Percentiles rank a stretch among this genome's conserved stretches.
These are phyloP conservation scores for Seiridium unicorne DNA, from an alignment of 2,329 filamentous ascomycete genomes.

Conservation along the genomic window DNA sequence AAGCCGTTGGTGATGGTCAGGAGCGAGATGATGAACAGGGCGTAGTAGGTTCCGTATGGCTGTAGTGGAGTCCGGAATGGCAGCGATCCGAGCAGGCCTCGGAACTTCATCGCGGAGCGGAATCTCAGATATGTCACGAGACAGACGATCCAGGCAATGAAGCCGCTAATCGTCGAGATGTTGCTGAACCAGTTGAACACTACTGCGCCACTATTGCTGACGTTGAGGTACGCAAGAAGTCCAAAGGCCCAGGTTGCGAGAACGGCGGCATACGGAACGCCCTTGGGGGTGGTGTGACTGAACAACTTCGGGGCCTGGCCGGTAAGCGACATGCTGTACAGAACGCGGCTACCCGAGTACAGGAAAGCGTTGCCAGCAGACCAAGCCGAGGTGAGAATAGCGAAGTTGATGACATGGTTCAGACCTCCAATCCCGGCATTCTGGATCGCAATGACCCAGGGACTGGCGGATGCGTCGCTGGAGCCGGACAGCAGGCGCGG, in stretches of 20 bases:
- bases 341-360: conserved; percentile 67
- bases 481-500: conserved; percentile 53
- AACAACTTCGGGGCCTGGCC: conserved; percentile 65
- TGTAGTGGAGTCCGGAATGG: conserved; percentile 53
- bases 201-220: conserved; percentile 57
- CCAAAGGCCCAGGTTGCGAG: conserved; percentile 58
- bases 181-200: conserved; percentile 74
- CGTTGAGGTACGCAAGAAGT: conserved; percentile 68
- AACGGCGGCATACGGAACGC: conserved; percentile 58
- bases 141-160: conserved; percentile 60
- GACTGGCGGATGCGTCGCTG: conserved; percentile 59
- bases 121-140: conserved; percentile 60
- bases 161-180: conserved; percentile 62
- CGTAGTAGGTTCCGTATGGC: conserved; percentile 64
- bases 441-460: conserved; percentile 67
- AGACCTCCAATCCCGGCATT: conserved; percentile 61
- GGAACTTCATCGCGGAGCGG: conserved; percentile 51
- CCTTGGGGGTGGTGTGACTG: conserved; percentile 56
- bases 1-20: conserved; percentile 76
- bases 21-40: conserved; percentile 56
- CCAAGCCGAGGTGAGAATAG: conserved; percentile 65
- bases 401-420: conserved; percentile 66
- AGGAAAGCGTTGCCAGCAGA: conserved; percentile 61
- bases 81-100: conserved; percentile 47
- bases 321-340: conserved; percentile 66